phyloP scores from a whole-genome alignment of 495 filamentous ascomycete genomes.

The Entonaema liquescens region DNA sequence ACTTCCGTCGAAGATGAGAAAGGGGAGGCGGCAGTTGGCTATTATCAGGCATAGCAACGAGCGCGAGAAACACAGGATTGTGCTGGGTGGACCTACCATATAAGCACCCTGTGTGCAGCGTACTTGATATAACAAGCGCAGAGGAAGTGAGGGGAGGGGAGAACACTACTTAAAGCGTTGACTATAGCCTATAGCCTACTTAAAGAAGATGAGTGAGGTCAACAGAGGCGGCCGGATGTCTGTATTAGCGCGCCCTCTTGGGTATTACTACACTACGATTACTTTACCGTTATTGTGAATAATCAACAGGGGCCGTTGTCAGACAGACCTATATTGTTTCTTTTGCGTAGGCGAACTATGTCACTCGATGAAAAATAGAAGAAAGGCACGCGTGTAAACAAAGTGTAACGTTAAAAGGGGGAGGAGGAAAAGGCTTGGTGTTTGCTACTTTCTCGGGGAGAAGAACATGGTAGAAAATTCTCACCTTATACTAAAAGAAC shows the following conservation, averaged over 20 bases:
- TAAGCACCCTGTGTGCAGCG: background rate
- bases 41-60: slow-evolving; percentile 1
- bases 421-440: background rate
- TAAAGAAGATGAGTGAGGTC: background rate
- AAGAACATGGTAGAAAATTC: background rate
- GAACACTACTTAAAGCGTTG: background rate
- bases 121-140: slow-evolving; percentile 5
- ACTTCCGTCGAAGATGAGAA: background rate
- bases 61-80: background rate
- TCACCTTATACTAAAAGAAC: background rate
- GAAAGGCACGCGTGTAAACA: background rate
- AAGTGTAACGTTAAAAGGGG: background rate
- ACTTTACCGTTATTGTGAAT: background rate
- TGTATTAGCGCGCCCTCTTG: background rate
- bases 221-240: background rate
- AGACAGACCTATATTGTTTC: background rate
- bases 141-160: background rate
- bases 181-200: background rate
- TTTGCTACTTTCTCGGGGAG: background rate
- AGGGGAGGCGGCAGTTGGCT: background rate
- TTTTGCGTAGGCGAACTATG: background rate
- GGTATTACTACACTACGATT: background rate
- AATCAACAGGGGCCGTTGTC: background rate
- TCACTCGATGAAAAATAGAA: background rate
- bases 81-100: slow-evolving; percentile 1